Base-by-base conservation (phyloP, 192 early-diverging fungal species). In the Podila horticola region DNA sequence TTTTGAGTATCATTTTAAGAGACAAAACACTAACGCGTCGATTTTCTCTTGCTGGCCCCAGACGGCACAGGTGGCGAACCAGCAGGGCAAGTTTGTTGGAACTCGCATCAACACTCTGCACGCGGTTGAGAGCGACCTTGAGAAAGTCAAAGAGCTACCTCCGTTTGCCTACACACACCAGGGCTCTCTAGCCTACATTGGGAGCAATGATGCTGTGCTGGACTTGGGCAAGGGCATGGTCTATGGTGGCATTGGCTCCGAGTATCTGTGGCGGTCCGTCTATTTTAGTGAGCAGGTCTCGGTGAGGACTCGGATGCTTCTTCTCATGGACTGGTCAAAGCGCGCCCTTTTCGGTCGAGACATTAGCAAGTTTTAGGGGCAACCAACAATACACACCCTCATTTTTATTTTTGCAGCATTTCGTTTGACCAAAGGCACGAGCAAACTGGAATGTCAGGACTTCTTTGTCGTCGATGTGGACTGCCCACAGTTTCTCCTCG, bases 161-260 rank as follows among this genome's bases (percentile, higher is more conserved):
- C 89, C 90, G 10, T 94, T 94, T 70, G 58, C 65, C 10, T 94
- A 94, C 64, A 86, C 66, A 15, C 92, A 92, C 67, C 82, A 89
- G 26, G 93, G 92, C 19, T 86, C 90, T 13, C 72, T 93, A 58
- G 91, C 92, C 4, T 94, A 94, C 66, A 85, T 94, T 71, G 90
- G 90, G 34, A 88, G 91, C 30, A 88, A 84, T 36, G 86, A 84
- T 29, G 88, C 89, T 15, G 88, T 88, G 0, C 75, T 85, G 20
- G 88, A 90, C 33, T 74, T 88, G 74, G 84, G 82, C 57, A 70
- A 62, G 45, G 88, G 88, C 26, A 63, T 65, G 62, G 84, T 86
- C 22, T 87, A 87, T 79, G 84, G 88, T 20, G 87, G 87, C 10
- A 69, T 86, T 17, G 82, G 84, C 59, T 85, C 88, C 11, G 75